Evolutionary conservation across 2,329 filamentous ascomycete species (phyloP), one percentile per base, ranked within the genome.

Genomic region (Colletotrichum tabaci): DNA sequence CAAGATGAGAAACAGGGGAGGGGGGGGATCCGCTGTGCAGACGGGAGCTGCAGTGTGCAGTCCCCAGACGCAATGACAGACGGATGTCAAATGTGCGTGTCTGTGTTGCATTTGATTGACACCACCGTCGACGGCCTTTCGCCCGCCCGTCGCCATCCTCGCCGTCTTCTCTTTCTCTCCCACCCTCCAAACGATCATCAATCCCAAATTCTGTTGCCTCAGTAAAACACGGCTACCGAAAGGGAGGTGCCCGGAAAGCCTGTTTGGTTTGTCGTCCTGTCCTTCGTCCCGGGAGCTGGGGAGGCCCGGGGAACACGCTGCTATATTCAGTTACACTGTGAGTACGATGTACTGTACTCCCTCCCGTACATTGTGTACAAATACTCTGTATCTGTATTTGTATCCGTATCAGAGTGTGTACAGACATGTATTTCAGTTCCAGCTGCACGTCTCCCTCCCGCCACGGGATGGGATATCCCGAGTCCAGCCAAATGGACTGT

Each of bases 211-310:
- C 64, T 71, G 58, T 47, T 62, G 63, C 67, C 63, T 50, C 44
- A 21, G 23, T 71, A 68, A 71, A 71, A 68, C 65, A 71, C 68
- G 68, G 58, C 65, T 60, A 55, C 68, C 68, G 65, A 58, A 58
- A 52, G 23, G 58, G 38, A 46, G 58, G 46, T 63, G 46, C 52
- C 65, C 58, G 65, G 53, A n/a, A 53, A 49, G 21, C 40, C 16
- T 49, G 38, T 58, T 38, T 7, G 42, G 57, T 35, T 35, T 35
- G 21, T 71, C 68, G 58, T 63, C 65, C 21, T 42, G 65, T 52
- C 56, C 40, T 13, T 26, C 30, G 35, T 30, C 21, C 30, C n/a
- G 40, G 21, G 26, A 58, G 15, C 67, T 35, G 58, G 65, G 65
- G n/a, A 57, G n/a, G 52, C 53, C 65, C 68, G 60, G 53, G 65